These are phyloP conservation scores for Asterochloris erici DNA, from an alignment of 139 green algal species.

Conservation along the genomic window DNA sequence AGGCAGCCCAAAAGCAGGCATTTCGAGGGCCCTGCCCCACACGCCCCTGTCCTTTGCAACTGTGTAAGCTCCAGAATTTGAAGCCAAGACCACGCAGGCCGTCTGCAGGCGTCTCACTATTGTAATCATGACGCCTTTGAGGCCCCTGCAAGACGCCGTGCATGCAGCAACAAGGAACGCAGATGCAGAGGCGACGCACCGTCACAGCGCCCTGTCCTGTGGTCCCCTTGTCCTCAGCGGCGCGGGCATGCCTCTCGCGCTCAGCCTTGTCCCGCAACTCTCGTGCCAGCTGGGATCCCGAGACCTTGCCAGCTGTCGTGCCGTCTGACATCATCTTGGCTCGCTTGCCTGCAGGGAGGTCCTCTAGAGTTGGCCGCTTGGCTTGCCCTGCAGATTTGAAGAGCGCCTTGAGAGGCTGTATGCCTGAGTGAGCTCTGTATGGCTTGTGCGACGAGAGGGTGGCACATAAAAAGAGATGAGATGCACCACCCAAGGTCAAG, in stretches of 20 bases:
- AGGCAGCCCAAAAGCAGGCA: not conserved
- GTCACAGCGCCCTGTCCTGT: conserved; percentile 13
- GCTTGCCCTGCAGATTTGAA: not conserved
- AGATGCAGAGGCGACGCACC: not conserved
- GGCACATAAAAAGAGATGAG: not conserved
- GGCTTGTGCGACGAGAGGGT: not conserved
- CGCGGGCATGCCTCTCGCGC: not conserved
- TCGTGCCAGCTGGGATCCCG: conserved; percentile 1
- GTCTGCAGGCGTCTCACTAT: not conserved
- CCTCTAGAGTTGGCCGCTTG: not conserved
- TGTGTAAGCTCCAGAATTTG: not conserved
- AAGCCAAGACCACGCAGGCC: not conserved
- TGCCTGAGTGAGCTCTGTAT: not conserved
- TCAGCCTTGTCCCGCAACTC: conserved; percentile 12
- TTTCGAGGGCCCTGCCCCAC: not conserved
- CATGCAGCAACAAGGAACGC: not conserved
- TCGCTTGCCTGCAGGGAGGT: not conserved
- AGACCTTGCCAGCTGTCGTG: conserved; percentile 14
- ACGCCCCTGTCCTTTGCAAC: not conserved
- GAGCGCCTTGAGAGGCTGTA: not conserved
- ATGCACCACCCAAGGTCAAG: not conserved
- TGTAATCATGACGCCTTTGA: not conserved
- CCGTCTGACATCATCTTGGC: conserved; percentile 14
- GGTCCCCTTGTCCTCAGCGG: not conserved
- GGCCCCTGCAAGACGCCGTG: not conserved